Evolutionary conservation across 306 rosid genomes (phyloP), one percentile per base, ranked within the genome.

Genomic region (Sechiopsis laciniata): DNA sequence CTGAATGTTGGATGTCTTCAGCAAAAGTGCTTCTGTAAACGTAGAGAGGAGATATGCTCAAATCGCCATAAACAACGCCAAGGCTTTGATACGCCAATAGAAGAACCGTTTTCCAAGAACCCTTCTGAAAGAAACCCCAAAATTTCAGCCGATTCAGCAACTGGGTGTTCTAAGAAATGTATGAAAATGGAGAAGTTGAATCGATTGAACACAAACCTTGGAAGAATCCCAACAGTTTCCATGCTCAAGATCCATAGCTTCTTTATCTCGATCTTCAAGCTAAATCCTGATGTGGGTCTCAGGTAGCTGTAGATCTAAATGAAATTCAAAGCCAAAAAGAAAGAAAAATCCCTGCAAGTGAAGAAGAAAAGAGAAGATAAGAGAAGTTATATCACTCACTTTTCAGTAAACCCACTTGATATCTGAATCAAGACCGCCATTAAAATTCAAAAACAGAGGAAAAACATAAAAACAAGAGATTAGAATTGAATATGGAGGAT

Each of bases 21-120:
- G 99, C 99, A 83, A 94, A 94, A 40, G 99, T 87, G 78, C 99
- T 94, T n/a, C 86, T 91, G 84, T 84, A 94, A 46, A 94, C 99
- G 83, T 94, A 94, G 46, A 94, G 80, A 3, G 99, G 99, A 64
- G 99, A 94, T 82, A 94, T 94, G 82, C 97, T 87, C 80, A 94
- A 82, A 82, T 94, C 99, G 66, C 99, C 99, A 78, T 94, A 94
- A 0, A 94, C 99, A 5, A 94, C 99, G 26, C 99, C 99, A 75
- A 94, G 99, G 84, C 99, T 94, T 86, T 94, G 97, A 74, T 94
- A 94, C 40, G 99, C 96, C 64, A 94, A 84, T 14, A 94, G 84
- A 76, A 94, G 53, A 81, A 78, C 57, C 26, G 91, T 85, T 89
- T 84, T 91, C 99, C 99, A 94, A 70, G 97, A 87, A 37, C 81